Evolutionary conservation across 2,329 filamentous ascomycete species (phyloP).

Genomic region (Massarina eburnea): DNA sequence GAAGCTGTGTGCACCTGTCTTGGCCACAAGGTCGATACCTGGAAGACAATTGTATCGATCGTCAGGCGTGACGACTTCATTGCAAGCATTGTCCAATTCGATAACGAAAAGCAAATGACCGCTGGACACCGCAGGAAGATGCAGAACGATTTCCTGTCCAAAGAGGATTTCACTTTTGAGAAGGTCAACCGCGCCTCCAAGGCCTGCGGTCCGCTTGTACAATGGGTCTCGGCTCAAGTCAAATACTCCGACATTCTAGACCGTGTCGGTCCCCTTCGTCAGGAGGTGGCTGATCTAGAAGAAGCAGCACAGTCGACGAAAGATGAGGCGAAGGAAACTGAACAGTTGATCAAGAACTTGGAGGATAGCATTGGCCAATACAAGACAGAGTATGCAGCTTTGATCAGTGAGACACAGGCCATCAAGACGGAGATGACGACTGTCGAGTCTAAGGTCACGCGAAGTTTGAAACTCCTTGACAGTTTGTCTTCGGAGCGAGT

Average conservation of each 20-base stretch:
- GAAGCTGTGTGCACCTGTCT: constrained; percentile 96
- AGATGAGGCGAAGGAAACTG: constrained; percentile 87
- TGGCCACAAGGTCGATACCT: constrained; percentile 84
- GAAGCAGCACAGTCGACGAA: constrained; percentile 89
- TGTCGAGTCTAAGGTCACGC: constrained; percentile 96
- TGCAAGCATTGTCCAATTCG: constrained; percentile 93
- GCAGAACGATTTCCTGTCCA: constrained; percentile 87
- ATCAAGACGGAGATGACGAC: constrained; percentile 97
- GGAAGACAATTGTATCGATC: constrained; percentile 88
- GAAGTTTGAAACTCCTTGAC: constrained; percentile 90
- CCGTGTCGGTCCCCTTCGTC: constrained; percentile 85
- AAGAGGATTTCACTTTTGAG: constrained; percentile 94
- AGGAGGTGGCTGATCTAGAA: constrained; percentile 85
- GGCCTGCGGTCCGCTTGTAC: constrained; percentile 92
- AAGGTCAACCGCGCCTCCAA: constrained; percentile 95
- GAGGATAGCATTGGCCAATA: constrained; percentile 92
- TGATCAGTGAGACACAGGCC: constrained; percentile 95
- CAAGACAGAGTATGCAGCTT: constrained; percentile 91
- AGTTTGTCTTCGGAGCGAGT: constrained; percentile 90
- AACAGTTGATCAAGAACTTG: constrained; percentile 79
- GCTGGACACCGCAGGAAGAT: constrained; percentile 79
- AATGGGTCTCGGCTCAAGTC: constrained; percentile 96
- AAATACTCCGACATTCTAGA: constrained; percentile 97
- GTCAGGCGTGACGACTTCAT: constrained; percentile 96
- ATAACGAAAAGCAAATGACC: constrained; percentile 96